Evolutionary conservation across 2,329 filamentous ascomycete species (phyloP), one percentile per base, ranked within the genome.

Genomic region (Alternaria incomplexa): DNA sequence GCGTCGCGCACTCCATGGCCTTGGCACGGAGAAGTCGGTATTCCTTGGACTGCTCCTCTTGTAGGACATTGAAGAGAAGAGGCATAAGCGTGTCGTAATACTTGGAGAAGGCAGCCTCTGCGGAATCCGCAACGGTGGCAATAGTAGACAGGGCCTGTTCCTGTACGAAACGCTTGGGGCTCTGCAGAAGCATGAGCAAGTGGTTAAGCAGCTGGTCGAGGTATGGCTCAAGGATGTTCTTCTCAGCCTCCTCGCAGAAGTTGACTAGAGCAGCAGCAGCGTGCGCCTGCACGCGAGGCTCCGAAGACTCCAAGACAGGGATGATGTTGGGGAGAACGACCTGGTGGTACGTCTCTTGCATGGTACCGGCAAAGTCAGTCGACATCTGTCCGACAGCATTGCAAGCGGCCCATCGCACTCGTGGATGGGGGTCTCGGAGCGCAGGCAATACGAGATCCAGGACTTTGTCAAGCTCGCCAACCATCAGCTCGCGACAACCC

Each of bases 331-430:
- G 93, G 55, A 99, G 86, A 15, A 99, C 92, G 47, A 90, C 86
- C 67, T 92, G 88, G 80, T 97, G 96, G 80, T 97, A 97, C 73
- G 97, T 96, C 70, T 93, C 91, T 81, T 99, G 96, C 95, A 99
- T 98, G 11, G 92, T 96, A 12, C 94, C 94, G 12, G 96, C 95
- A 80, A 99, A 99, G 77, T 99, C 96, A 30, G 96, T 99, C 83
- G 95, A 98, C 96, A 99, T 99, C 81, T 99, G 96, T 26, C 96
- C 96, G n/a, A 99, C 87, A 45, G 96, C 96, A 77, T 99, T 98
- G 84, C 96, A 99, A 32, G 94, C 96, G 56, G 96, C 96, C 90
- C 96, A 99, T 73, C 95, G 91, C 58, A 99, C 96, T 77, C 96
- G 92, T 44, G 96, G 92, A 77, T 99, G 96, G 43, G 91, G 87